Evolutionary conservation across 2,329 filamentous ascomycete species (phyloP).

Genomic region (Pseudopithomyces chartarum): DNA sequence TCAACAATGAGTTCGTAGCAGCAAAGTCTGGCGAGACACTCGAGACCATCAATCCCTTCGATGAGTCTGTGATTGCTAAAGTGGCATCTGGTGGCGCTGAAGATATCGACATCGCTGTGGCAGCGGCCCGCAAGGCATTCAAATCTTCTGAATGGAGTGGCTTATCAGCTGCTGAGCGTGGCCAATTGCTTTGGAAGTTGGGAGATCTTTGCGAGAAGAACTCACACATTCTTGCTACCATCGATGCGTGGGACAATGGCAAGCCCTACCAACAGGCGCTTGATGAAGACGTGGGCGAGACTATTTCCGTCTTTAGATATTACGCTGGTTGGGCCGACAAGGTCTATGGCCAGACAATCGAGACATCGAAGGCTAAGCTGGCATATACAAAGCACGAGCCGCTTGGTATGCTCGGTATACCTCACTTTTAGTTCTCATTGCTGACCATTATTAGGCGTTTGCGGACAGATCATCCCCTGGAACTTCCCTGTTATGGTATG

Average conservation of each 20-base stretch:
- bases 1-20: constrained; percentile 5
- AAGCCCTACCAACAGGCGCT: constrained; percentile 69
- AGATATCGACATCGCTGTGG: constrained; percentile 38
- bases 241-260: constrained; percentile 71
- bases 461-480: constrained; percentile 37
- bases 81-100: constrained; percentile 34
- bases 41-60: constrained; percentile 4
- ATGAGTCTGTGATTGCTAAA: constrained; percentile 28
- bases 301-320: constrained; percentile 56
- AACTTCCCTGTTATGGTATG: constrained; percentile 49
- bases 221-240: constrained; percentile 14
- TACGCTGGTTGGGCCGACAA: constrained; percentile 79
- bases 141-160: constrained; percentile 18
- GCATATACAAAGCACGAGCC: constrained; percentile 76
- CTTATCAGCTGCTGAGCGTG: constrained; percentile 13
- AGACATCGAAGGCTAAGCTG: constrained; percentile 68
- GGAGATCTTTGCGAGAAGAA: constrained; percentile 23
- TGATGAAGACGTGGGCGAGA: constrained; percentile 63
- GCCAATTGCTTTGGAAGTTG: constrained; percentile 19
- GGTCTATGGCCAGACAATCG: constrained; percentile 72
- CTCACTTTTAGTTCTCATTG: not conserved
- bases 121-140: constrained; percentile 29
- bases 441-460: constrained; percentile 6
- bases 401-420: constrained; percentile 41
- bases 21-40: constrained; percentile 5